Evolutionary conservation across 768 basidiomycete species (phyloP).

Genomic region (Mrakia gelida): DNA sequence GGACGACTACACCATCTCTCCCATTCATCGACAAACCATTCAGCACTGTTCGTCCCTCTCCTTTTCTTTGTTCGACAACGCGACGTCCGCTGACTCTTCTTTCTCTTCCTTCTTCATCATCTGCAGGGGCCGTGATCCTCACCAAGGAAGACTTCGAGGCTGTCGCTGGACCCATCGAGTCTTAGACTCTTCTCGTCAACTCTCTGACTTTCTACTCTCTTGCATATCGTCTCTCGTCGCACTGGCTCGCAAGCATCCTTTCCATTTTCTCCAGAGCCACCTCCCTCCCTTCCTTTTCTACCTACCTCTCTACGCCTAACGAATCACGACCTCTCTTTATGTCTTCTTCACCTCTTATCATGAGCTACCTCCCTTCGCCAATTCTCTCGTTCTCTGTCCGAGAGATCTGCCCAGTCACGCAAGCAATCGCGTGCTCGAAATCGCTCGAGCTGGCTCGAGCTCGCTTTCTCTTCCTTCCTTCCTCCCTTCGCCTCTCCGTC

Average conservation of each 20-base stretch:
- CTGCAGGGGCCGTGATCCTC: slow-evolving; percentile 1
- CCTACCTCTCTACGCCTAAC: too few species aligned
- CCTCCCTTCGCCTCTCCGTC: background rate
- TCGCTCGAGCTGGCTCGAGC: too few species aligned
- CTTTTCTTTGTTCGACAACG: too few species aligned
- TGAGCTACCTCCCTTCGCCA: background rate
- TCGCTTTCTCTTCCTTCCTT: background rate
- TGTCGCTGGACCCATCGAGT: background rate
- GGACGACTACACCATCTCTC: slow-evolving; percentile 13
- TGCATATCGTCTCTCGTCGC: background rate
- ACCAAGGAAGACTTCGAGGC: slow-evolving; percentile 7
- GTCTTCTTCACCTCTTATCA: background rate
- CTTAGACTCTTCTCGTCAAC: background rate
- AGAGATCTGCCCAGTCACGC: too few species aligned
- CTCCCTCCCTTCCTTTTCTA: too few species aligned
- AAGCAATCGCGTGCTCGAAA: background rate
- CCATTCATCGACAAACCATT: slow-evolving; percentile 25
- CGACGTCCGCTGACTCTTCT: background rate
- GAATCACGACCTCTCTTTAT: background rate
- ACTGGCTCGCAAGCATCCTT: background rate
- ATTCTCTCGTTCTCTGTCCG: too few species aligned
- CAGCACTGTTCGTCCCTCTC: slow-evolving; percentile 23
- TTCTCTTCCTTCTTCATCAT: background rate
- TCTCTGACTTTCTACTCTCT: background rate
- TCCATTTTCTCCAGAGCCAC: background rate